Conservation (phyloP, 345 rosid species). For the Hypericum perforatum region DNA sequence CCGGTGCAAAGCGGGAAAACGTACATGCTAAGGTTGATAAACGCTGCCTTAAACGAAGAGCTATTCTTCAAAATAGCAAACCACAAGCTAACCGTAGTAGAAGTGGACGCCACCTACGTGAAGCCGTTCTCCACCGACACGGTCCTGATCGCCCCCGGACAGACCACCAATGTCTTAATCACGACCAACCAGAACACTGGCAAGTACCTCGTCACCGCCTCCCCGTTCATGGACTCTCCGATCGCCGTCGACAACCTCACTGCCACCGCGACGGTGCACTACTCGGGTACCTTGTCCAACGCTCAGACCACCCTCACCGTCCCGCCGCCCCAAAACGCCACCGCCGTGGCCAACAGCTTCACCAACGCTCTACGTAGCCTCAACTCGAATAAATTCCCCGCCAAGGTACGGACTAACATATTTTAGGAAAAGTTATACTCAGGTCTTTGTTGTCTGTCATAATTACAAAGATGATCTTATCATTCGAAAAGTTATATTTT, state of each 20-base stretch:
- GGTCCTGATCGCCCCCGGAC: slow-evolving; percentile 60
- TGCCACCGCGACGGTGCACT: slow-evolving; percentile 76
- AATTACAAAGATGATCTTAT: no score
- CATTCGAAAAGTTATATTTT: no score
- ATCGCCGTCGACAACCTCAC: slow-evolving; percentile 72
- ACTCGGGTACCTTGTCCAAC: slow-evolving; percentile 57
- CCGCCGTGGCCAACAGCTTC: slow-evolving; percentile 40
- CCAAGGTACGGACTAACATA: no score
- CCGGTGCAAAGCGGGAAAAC: slow-evolving; percentile 31
- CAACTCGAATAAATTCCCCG: slow-evolving; percentile 55
- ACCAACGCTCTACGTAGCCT: slow-evolving; percentile 54
- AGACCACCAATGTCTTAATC: slow-evolving; percentile 62
- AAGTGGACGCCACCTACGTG: slow-evolving; percentile 53
- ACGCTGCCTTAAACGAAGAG: slow-evolving; percentile 68
- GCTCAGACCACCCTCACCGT: slow-evolving; percentile 39
- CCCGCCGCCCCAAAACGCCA: slow-evolving; percentile 78
- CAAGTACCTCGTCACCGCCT: slow-evolving; percentile 57
- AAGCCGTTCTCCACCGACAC: slow-evolving; percentile 48
- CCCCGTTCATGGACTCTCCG: slow-evolving; percentile 91
- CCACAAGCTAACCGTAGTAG: slow-evolving; percentile 56
- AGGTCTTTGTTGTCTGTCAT: no score
- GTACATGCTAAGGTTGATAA: slow-evolving; percentile 53
- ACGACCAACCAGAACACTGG: slow-evolving; percentile 47
- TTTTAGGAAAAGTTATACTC: no score
- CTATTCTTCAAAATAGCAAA: slow-evolving; percentile 62